Percentiles rank a stretch among this genome's conserved stretches.
phyloP scores from a whole-genome alignment of 2,329 filamentous ascomycete species.

The Grosmannia penicillata region DNA sequence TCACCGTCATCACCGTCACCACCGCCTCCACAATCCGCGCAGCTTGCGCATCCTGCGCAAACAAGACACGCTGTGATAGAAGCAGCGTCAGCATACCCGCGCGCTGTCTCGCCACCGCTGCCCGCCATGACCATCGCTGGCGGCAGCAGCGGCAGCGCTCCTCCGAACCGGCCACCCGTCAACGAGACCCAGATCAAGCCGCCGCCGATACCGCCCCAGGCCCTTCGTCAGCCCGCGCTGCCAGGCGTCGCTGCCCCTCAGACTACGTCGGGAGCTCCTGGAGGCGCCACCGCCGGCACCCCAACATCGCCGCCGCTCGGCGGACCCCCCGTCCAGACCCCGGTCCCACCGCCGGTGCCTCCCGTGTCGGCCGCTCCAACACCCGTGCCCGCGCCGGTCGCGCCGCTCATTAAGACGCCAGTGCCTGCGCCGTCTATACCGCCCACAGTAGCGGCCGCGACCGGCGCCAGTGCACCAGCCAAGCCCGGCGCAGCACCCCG shows the following conservation, averaged over 20 bases:
- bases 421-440: conserved; percentile 9
- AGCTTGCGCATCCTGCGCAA: no score
- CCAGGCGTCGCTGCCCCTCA: background rate
- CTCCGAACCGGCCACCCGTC: background rate
- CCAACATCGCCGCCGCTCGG: background rate
- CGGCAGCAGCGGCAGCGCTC: background rate
- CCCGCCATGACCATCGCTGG: background rate
- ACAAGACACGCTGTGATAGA: no score
- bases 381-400: background rate
- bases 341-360: conserved; percentile 2
- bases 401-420: conserved; percentile 5
- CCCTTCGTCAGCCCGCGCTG: background rate
- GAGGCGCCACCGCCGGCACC: background rate
- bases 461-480: background rate
- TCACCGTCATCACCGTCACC: background rate
- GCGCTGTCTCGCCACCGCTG: background rate
- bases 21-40: background rate
- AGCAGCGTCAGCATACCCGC: no score
- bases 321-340: background rate
- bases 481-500: background rate
- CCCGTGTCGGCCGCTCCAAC: background rate
- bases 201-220: conserved; percentile 6
- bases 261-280: background rate
- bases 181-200: conserved; percentile 7
- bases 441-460: background rate